A percentile compares a stretch with the other conserved stretches of the same genome.
Evolutionary conservation across 140 eudicot genomes (phyloP).

Genomic region (Cichorium intybus): DNA sequence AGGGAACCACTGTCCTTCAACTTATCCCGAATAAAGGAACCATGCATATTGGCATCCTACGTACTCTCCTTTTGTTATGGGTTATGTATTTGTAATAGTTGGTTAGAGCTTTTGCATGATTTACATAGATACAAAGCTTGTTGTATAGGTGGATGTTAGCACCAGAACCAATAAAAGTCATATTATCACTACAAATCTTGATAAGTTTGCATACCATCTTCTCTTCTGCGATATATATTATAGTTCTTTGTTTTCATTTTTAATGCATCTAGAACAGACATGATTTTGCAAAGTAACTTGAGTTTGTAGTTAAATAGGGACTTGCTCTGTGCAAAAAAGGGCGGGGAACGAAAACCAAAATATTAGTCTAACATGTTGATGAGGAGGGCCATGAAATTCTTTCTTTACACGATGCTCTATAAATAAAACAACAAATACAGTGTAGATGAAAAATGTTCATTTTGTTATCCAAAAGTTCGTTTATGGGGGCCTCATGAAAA

Average conservation of each 20-base stretch:
- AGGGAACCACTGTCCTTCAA: slow-evolving; percentile 22
- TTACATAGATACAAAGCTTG: slow-evolving; percentile 40
- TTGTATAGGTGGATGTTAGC: slow-evolving; percentile 40
- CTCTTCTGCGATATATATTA: slow-evolving; percentile 27
- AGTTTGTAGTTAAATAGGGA: not conserved
- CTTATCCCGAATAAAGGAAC: slow-evolving; percentile 28
- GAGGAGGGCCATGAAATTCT: slow-evolving; percentile 38
- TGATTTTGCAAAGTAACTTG: too few species aligned
- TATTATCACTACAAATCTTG: slow-evolving; percentile 32
- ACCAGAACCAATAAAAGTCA: slow-evolving; percentile 44
- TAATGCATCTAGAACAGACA: too few species aligned
- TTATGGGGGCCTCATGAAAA: slow-evolving; percentile 31
- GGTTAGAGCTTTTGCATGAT: slow-evolving; percentile 36
- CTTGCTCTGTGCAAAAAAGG: slow-evolving; percentile 47
- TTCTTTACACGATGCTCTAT: slow-evolving; percentile 43
- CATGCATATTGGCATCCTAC: slow-evolving; percentile 42
- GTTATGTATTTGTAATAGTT: slow-evolving; percentile 18
- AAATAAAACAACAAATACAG: slow-evolving; percentile 29
- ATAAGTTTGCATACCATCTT: slow-evolving; percentile 27
- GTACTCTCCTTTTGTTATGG: slow-evolving; percentile 22
- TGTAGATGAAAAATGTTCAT: slow-evolving; percentile 17
- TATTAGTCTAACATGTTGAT: slow-evolving; percentile 37
- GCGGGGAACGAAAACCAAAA: slow-evolving; percentile 48
- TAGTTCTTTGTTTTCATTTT: too few species aligned
- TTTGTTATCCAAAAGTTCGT: slow-evolving; percentile 35